Conservation (phyloP, 805 yeast species). For the Teunomyces gatunensis region DNA sequence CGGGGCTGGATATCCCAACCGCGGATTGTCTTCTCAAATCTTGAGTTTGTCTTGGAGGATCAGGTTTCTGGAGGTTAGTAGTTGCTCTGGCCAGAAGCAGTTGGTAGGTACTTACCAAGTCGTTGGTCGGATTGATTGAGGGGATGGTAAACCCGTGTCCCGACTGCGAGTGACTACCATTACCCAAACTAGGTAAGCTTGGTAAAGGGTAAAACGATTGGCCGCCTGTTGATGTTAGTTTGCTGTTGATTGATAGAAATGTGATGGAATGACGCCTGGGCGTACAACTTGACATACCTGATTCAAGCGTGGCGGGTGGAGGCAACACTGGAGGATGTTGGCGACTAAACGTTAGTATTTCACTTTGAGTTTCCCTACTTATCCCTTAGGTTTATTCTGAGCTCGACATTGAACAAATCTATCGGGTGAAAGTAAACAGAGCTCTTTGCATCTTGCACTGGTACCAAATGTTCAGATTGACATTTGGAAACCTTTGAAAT, state of each 20-base stretch:
- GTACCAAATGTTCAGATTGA: background rate
- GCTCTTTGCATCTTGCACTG: too few relatives aligned
- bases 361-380: background rate
- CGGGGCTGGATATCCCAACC: constrained; percentile 14
- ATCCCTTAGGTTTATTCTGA: background rate
- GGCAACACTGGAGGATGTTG: constrained; percentile 61
- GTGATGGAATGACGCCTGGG: background rate
- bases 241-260: background rate
- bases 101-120: constrained; percentile 13
- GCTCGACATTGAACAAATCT: background rate
- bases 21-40: constrained; percentile 27
- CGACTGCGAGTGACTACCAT: constrained; percentile 36
- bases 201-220: constrained; percentile 51
- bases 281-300: constrained; percentile 35
- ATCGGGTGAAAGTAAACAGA: background rate
- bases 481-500: background rate
- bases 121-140: constrained; percentile 40
- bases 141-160: constrained; percentile 50
- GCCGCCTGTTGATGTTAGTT: constrained; percentile 34
- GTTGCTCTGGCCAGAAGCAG: background rate
- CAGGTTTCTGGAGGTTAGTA: constrained; percentile 7
- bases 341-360: constrained; percentile 34
- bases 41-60: constrained; percentile 18
- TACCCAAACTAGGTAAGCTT: constrained; percentile 49
- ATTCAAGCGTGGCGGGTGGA: constrained; percentile 54